A percentile compares a stretch with the other conserved stretches of the same genome.
Conservation (phyloP, 2,329 filamentous ascomycete species). For the Scedosporium apiospermum region DNA sequence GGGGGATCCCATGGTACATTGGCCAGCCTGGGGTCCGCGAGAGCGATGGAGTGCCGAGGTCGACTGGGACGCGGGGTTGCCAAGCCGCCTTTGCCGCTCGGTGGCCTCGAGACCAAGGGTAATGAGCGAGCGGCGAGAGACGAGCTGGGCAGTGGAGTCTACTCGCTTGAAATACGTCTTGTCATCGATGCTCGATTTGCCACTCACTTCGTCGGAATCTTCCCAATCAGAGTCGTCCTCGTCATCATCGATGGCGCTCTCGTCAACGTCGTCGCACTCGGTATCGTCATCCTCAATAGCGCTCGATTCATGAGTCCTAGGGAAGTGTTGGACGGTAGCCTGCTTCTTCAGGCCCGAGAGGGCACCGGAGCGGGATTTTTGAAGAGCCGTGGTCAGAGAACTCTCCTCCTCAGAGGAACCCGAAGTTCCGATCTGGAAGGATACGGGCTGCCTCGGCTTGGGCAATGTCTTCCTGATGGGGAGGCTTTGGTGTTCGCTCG, state of each 20-base stretch:
- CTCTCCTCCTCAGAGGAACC: constrained; percentile 67
- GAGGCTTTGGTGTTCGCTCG: constrained; percentile 43
- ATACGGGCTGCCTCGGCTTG: constrained; percentile 18
- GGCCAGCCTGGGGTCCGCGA: constrained; percentile 34
- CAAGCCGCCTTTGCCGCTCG: constrained; percentile 60
- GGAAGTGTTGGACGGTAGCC: constrained; percentile 41
- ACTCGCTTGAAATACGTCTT: constrained; percentile 80
- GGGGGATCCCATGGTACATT: constrained; percentile 29
- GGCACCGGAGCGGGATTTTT: constrained; percentile 39
- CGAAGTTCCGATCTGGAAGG: constrained; percentile 45
- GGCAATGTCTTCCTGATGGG: constrained; percentile 16
- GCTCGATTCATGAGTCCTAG: constrained; percentile 30
- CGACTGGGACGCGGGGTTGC: constrained; percentile 57
- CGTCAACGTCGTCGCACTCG: constrained; percentile 63
- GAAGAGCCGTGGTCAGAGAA: constrained; percentile 44
- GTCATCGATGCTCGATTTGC: constrained; percentile 73
- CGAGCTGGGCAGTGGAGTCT: constrained; percentile 75
- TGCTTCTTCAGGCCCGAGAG: constrained; percentile 57
- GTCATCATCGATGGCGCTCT: constrained; percentile 73
- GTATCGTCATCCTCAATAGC: constrained; percentile 43
- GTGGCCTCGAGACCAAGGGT: constrained; percentile 78
- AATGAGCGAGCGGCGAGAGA: constrained; percentile 78
- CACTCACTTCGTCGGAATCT: constrained; percentile 68
- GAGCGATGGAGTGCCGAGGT: constrained; percentile 59
- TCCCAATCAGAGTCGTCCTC: constrained; percentile 54